Conservation (phyloP, 2,329 filamentous ascomycete genomes). For the Neonectria hederae region DNA sequence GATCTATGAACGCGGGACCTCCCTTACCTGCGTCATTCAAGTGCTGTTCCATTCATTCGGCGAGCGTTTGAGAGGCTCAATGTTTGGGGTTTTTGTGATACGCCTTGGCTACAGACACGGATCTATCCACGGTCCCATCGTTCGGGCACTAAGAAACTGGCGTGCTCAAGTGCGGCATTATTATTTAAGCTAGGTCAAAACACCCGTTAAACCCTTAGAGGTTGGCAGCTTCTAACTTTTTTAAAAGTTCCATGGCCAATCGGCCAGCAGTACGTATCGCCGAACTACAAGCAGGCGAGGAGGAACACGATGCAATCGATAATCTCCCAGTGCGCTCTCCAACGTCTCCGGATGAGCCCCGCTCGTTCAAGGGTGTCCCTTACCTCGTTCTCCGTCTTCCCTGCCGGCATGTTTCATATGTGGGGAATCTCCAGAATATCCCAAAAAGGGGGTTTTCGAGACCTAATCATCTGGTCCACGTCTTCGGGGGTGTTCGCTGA, state of each 20-base stretch:
- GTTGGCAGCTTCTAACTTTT: constrained; percentile 14
- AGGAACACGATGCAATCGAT: constrained; percentile 24
- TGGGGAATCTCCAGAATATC: constrained; percentile 15
- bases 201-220: constrained; percentile 9
- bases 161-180: constrained; percentile 14
- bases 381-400: constrained; percentile 17
- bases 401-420: constrained; percentile 34
- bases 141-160: constrained; percentile 15
- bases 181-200: constrained; percentile 14
- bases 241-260: constrained; percentile 21
- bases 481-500: background rate
- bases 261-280: constrained; percentile 22
- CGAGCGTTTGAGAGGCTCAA: constrained; percentile 16
- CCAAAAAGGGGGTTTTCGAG: constrained; percentile 23
- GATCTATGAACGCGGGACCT: background rate
- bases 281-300: constrained; percentile 21
- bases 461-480: constrained; percentile 2
- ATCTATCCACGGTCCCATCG: constrained; percentile 15
- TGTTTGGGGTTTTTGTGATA: background rate
- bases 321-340: constrained; percentile 16
- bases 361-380: constrained; percentile 25
- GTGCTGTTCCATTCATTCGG: constrained; percentile 13
- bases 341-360: constrained; percentile 13
- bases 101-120: constrained; percentile 12
- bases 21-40: constrained; percentile 1